Evolutionary conservation across 1,284 basidiomycete genomes (phyloP), one percentile per base, ranked within the genome.

Genomic region (Earliella scabrosa): DNA sequence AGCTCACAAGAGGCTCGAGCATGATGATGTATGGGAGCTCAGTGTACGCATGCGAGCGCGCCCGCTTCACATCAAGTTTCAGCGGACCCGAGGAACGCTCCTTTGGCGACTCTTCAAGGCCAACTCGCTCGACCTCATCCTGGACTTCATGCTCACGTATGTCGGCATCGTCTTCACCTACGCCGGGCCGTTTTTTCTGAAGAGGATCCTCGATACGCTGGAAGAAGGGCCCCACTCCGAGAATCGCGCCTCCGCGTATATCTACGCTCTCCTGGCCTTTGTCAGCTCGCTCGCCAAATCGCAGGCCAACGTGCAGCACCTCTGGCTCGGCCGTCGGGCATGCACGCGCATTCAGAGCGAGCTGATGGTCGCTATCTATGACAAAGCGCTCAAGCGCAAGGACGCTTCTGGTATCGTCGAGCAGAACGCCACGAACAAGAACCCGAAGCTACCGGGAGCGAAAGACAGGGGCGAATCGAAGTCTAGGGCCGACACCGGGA

Each of bases 321-420:
- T 95, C 2, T 94, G 90, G 87, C 85, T 83, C 61, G 83, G 86
- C 11, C 81, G 92, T 20, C 81, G 92, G n/a, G 88, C 86, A 0
- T 72, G 79, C 9, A 87, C 88, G 11, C 78, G 91, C 20, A 82
- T 90, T 20, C 83, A 88, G 16, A 80, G 83, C 4, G 86, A 90
- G 71, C 78, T 95, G 13, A 93, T 90, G 79, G 82, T 90, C 0
- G 78, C 90, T 0, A 90, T 97, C 51, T 98, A 96, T 66, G 90
- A 95, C 70, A 97, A 97, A 71, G 88, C 95, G 0, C 76, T 97
- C 38, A 90, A 90, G 68, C 78, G 93, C 24, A 90, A 87, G 68
- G 94, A 97, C 70, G 88, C 88, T 54, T 90, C 90, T 0, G 94
- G 93, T 0, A 78, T 93, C 24, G 75, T 91, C 2, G 79, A 85